Percentiles rank a stretch among this genome's conserved stretches.
Conservation (phyloP, 2,329 filamentous ascomycete species). For the Fusarium oligoseptatum region DNA sequence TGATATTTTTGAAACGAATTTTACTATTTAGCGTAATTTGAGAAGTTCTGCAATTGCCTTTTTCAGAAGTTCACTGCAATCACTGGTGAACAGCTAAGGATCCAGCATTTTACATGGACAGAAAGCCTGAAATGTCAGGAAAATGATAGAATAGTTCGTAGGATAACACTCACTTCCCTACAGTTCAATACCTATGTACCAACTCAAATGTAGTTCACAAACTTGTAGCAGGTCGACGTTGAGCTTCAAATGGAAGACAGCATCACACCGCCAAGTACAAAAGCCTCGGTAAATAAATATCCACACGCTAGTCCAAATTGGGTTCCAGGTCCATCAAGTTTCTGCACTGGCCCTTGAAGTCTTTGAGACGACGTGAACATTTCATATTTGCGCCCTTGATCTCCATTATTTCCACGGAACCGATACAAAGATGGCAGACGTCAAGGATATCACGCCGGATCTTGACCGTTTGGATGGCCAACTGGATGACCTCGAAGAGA, state of each 20-base stretch:
- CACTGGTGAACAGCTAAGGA: neutral
- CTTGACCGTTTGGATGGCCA: slow-evolving; percentile 82
- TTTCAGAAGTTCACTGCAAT: neutral
- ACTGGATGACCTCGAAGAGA: slow-evolving; percentile 82
- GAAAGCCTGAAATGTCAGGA: neutral
- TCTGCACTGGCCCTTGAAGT: slow-evolving; percentile 35
- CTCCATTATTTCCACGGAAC: slow-evolving; percentile 3
- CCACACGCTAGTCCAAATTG: slow-evolving; percentile 26
- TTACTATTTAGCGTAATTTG: neutral
- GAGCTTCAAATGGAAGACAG: neutral
- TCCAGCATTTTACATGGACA: neutral
- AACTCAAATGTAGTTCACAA: neutral
- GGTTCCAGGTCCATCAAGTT: slow-evolving; percentile 32
- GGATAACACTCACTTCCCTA: accelerated
- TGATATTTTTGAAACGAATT: neutral
- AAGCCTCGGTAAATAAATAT: slow-evolving; percentile 18
- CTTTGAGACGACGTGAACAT: slow-evolving; percentile 37
- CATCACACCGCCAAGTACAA: slow-evolving; percentile 16
- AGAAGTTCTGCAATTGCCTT: neutral
- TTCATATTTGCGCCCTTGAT: slow-evolving; percentile 19
- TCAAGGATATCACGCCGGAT: slow-evolving; percentile 72
- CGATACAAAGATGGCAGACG: slow-evolving; percentile 53
- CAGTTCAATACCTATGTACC: neutral
- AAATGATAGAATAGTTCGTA: neutral
- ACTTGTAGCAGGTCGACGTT: neutral